These are phyloP conservation scores for Sarocladium kiliense DNA, from an alignment of 2,329 filamentous ascomycete species.

Conservation along the genomic window DNA sequence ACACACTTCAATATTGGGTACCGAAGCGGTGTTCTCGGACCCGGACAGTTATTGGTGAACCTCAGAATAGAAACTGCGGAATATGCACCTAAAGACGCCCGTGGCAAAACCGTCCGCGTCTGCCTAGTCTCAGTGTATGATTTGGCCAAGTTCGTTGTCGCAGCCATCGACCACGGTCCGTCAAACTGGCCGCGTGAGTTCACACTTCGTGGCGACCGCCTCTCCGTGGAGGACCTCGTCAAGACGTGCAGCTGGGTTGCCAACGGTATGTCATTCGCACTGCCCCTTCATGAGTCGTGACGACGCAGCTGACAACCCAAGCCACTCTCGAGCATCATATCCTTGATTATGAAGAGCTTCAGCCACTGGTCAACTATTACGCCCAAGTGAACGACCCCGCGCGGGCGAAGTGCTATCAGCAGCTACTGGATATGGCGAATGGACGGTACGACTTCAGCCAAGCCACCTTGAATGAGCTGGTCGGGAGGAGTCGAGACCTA, in stretches of 20 bases:
- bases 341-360: slow-evolving; percentile 34
- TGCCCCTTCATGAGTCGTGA: neutral
- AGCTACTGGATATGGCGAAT: slow-evolving; percentile 62
- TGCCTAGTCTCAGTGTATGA: slow-evolving; percentile 67
- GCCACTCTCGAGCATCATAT: slow-evolving; percentile 33
- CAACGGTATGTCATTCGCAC: slow-evolving; percentile 33
- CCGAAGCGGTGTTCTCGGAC: slow-evolving; percentile 45
- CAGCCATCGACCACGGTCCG: slow-evolving; percentile 58
- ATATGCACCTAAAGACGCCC: slow-evolving; percentile 50
- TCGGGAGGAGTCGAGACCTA: slow-evolving; percentile 26
- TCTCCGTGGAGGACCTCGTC: slow-evolving; percentile 57
- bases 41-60: slow-evolving; percentile 64
- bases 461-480: slow-evolving; percentile 52
- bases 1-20: slow-evolving; percentile 50
- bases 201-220: slow-evolving; percentile 61
- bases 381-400: slow-evolving; percentile 42
- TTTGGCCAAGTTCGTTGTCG: slow-evolving; percentile 64
- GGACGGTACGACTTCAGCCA: slow-evolving; percentile 61
- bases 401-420: slow-evolving; percentile 50
- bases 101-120: slow-evolving; percentile 47
- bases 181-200: slow-evolving; percentile 63
- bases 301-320: slow-evolving; percentile 17
- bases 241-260: slow-evolving; percentile 41
- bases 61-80: slow-evolving; percentile 52
- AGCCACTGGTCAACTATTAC: slow-evolving; percentile 34